Evolutionary conservation across 371 early-diverging fungal species (phyloP).

Genomic region (Mucor mucedo): DNA sequence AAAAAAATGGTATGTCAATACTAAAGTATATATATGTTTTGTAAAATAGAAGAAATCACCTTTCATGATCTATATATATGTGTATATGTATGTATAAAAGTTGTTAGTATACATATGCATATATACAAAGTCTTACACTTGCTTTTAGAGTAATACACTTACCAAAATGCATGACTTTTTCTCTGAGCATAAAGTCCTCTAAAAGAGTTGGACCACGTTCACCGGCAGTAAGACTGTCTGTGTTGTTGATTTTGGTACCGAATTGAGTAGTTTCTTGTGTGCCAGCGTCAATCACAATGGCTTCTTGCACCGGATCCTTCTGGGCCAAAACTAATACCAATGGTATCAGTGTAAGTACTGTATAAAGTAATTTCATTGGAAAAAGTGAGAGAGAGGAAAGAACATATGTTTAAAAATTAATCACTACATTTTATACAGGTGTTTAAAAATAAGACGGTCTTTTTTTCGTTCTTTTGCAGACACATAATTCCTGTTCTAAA

Average conservation of each 20-base stretch:
- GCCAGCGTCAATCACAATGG: slow-evolving; percentile 18
- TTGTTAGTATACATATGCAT: not conserved
- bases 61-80: slow-evolving; percentile 30
- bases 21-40: not conserved
- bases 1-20: not conserved
- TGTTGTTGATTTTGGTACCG: slow-evolving; percentile 36
- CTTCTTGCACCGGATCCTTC: slow-evolving; percentile 1
- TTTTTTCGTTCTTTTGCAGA: too few species aligned
- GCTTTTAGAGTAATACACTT: slow-evolving; percentile 14
- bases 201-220: slow-evolving; percentile 51
- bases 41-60: slow-evolving; percentile 3
- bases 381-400: not conserved
- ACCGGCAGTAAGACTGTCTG: slow-evolving; percentile 47
- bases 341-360: too few species aligned
- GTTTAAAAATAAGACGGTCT: too few species aligned
- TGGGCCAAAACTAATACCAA: not conserved
- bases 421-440: too few species aligned
- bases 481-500: too few species aligned
- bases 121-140: not conserved
- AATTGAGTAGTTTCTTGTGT: slow-evolving; percentile 33
- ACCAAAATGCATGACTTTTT: slow-evolving; percentile 63
- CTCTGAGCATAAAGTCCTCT: slow-evolving; percentile 55
- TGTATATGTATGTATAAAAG: not conserved
- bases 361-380: not conserved
- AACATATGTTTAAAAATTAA: not conserved